A percentile compares a stretch with the other conserved stretches of the same genome.
Conservation (phyloP, 352 stramenopile species). For the Phytophthora palmivora region DNA sequence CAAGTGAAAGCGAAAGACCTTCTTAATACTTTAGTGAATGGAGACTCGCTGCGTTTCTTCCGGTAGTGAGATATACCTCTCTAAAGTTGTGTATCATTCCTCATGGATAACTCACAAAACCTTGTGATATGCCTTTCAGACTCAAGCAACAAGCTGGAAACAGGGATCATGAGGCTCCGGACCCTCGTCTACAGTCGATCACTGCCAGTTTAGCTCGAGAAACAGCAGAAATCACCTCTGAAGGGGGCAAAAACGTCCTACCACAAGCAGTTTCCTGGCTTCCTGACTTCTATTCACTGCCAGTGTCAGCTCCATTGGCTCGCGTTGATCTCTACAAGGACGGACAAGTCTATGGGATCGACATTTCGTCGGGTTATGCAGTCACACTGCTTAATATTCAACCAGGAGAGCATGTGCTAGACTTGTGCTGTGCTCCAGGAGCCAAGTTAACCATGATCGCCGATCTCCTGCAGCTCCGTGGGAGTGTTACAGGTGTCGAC, state of each 20-base stretch:
- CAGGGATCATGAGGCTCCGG: neutral
- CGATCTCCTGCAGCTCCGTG: slow-evolving; percentile 67
- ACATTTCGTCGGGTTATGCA: slow-evolving; percentile 83
- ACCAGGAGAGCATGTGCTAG: slow-evolving; percentile 88
- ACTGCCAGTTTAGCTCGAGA: slow-evolving; percentile 27
- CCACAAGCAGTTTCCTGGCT: slow-evolving; percentile 56
- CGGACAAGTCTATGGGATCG: slow-evolving; percentile 83
- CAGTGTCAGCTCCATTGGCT: slow-evolving; percentile 51
- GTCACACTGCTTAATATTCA: slow-evolving; percentile 65
- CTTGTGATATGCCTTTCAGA: slow-evolving; percentile 12
- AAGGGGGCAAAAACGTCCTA: neutral
- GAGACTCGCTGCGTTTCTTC: slow-evolving; percentile 60
- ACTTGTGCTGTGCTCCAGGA: slow-evolving; percentile 95
- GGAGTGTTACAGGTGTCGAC: slow-evolving; percentile 89
- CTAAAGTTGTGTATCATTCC: slow-evolving; percentile 33
- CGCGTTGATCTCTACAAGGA: slow-evolving; percentile 53
- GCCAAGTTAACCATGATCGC: slow-evolving; percentile 94
- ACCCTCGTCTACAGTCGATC: slow-evolving; percentile 30
- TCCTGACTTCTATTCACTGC: slow-evolving; percentile 70
- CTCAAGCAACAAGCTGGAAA: slow-evolving; percentile 33
- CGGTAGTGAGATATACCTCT: slow-evolving; percentile 36
- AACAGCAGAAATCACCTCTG: slow-evolving; percentile 12
- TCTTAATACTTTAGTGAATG: slow-evolving; percentile 27
- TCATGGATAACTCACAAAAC: neutral
- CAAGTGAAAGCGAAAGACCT: slow-evolving; percentile 55